Base-by-base conservation (phyloP, 345 rosid genomes). In the Brassica incana region DNA sequence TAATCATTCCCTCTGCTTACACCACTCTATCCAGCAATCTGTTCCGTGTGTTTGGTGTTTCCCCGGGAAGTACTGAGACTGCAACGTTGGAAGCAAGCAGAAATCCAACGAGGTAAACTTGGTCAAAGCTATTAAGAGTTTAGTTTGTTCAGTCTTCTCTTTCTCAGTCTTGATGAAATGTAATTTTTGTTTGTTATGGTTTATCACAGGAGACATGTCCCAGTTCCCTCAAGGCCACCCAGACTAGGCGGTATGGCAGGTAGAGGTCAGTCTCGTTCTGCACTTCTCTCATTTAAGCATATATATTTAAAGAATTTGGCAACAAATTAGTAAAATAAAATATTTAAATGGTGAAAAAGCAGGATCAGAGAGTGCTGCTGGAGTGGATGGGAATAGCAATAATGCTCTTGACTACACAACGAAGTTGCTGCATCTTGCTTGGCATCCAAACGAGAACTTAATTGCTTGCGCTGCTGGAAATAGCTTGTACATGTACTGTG, bases 21-120 rank as follows among this genome's bases (percentile, higher is more conserved):
- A 50, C 58, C 2, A 14, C 59, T 18, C 73, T 23, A 52, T 66
- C 56, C 88, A 96, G 99, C 88, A 96, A 96, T 87, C 85, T 93
- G 62, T 96, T 96, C 86, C 98, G 97, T 18, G 95, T 96, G 62
- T 93, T 96, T 78, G 97, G 97, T 78, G 87, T 90, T 86, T 79
- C 86, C 64, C 69, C 88, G 2, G 97, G 93, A 79, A 91, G 90
- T 82, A 68, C 88, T 1, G 99, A 96, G 84, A 86, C 91, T n/a
- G 84, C 92, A 77, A 93, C 98, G 54, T 86, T 96, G 86, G 99
- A 96, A 87, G 99, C 99, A 81, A 93, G 97, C 88, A 96, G 93
- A 87, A 96, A 90, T 70, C 99, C 99, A 63, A 92, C 86, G 97
- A 96, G 99, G 99, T 96, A 88, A 40, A 27, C 62, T 38, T 75